Percentiles rank a stretch among this genome's conserved stretches.
phyloP scores from a whole-genome alignment of 2,329 filamentous ascomycete genomes.

The Fusarium sp. region DNA sequence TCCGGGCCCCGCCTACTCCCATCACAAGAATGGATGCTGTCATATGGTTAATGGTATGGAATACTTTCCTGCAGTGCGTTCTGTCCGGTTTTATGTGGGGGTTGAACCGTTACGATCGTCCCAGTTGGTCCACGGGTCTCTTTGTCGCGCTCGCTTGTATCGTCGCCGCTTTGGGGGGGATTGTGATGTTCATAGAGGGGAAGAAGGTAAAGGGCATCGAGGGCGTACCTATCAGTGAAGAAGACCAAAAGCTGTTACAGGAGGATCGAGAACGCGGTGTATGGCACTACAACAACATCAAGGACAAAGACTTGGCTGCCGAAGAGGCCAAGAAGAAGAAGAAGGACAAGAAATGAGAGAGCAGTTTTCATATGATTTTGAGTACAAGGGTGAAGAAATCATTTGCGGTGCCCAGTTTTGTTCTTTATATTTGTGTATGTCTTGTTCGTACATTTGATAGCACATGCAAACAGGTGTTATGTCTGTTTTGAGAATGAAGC shows the following conservation, averaged over 20 bases:
- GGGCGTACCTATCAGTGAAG: slow-evolving; percentile 72
- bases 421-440: background rate
- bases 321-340: slow-evolving; percentile 39
- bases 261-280: slow-evolving; percentile 67
- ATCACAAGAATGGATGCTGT: slow-evolving; percentile 84
- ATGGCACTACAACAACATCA: slow-evolving; percentile 63
- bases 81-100: slow-evolving; percentile 88
- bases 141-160: slow-evolving; percentile 81
- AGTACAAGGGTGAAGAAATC: background rate
- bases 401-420: slow-evolving; percentile 1
- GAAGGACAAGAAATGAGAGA: slow-evolving; percentile 38
- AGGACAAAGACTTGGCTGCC: slow-evolving; percentile 49
- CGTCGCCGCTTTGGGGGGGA: slow-evolving; percentile 74
- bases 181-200: slow-evolving; percentile 78
- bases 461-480: background rate
- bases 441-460: background rate
- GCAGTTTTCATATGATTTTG: background rate
- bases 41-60: slow-evolving; percentile 81
- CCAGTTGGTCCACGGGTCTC: slow-evolving; percentile 81
- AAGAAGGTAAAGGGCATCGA: slow-evolving; percentile 78
- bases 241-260: slow-evolving; percentile 63
- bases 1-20: slow-evolving; percentile 73
- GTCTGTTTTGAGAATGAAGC: background rate
- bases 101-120: slow-evolving; percentile 77
- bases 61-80: slow-evolving; percentile 80